Base-by-base conservation (phyloP, 805 yeast genomes). In the Candida odintsovae region DNA sequence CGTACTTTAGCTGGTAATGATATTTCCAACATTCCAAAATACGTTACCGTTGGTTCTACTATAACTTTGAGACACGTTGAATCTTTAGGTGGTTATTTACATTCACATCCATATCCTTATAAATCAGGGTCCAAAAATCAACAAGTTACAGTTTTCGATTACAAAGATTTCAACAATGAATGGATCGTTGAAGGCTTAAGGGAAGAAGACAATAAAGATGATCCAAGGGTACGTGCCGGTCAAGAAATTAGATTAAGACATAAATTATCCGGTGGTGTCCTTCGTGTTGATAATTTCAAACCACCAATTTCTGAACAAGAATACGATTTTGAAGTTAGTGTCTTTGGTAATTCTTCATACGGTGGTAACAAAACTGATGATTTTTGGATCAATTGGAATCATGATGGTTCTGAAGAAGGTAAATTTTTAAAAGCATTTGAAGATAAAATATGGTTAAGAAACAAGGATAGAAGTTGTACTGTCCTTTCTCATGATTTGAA, bases 231-330 rank as follows among this genome's bases (percentile, higher is more conserved):
- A 44, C 56, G 55, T 20, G 52, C 61, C 38, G 56, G 60, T 11
- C 64, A 67, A 2, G 68, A 84, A 37, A 67, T 92, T 19, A 73
- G 84, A 48, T 62, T 94, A n/a, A 79, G 77, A 68, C 98, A 94
- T 63, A 72, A 73, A 48, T 50, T 56, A 2, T 85, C 97, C 1
- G 77, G 82, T 15, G 79, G 80, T 51, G 78, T 86, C 40, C 66
- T 94, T 44, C 82, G 82, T 52, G 85, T 89, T 20, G 86, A 86
- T 50, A 52, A 63, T 2, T 69, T 76, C 43, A 79, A 90, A 50
- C 97, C 98, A 3, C 97, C 96, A 10, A 78, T 90, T 23, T 78
- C 92, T 10, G 96, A 88, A 60, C 94, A 88, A 58, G 98, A 94
- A 47, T 90, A 92, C 65, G 83, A 90, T 59, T 77, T 76, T 52